phyloP scores from a whole-genome alignment of 768 basidiomycete genomes.

The Rhizopogon vinicolor region DNA sequence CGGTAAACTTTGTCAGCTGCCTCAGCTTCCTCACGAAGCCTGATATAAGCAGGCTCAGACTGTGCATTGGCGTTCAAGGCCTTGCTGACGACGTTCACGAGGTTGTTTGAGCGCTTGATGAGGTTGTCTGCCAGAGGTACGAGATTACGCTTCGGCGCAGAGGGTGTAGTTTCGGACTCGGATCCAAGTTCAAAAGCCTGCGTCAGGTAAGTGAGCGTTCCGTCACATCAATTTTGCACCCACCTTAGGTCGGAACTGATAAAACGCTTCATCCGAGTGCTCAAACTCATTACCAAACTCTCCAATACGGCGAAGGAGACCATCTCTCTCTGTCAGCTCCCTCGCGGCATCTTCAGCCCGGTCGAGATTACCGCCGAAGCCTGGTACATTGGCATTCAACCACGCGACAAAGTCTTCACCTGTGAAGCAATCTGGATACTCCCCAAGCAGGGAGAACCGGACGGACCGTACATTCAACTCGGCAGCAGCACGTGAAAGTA shows the following conservation, averaged over 20 bases:
- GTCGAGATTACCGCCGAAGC: conserved; percentile 74
- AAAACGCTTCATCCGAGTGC: conserved; percentile 72
- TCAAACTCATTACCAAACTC: conserved; percentile 83
- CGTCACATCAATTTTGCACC: conserved; percentile 1
- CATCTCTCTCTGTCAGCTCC: conserved; percentile 49
- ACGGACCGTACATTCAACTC: conserved; percentile 71
- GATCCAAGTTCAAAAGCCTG: conserved; percentile 27
- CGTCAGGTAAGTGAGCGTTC: conserved; percentile 12
- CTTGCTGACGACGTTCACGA: conserved; percentile 71
- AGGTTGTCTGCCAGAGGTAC: conserved; percentile 48
- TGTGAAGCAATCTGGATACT: conserved; percentile 82
- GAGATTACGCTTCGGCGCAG: conserved; percentile 27
- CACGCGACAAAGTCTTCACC: conserved; percentile 88
- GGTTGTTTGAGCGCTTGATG: conserved; percentile 61
- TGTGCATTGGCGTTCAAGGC: conserved; percentile 46
- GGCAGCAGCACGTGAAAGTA: conserved; percentile 66
- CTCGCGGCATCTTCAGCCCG: conserved; percentile 68
- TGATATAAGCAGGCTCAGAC: conserved; percentile 64
- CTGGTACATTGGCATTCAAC: conserved; percentile 74
- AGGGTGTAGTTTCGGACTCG: conserved; percentile 18
- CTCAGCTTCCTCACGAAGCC: conserved; percentile 72
- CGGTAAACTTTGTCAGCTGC: conserved; percentile 79
- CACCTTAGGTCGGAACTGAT: conserved; percentile 82
- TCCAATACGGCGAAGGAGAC: conserved; percentile 66
- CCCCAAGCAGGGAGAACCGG: conserved; percentile 75